These are phyloP conservation scores for Cyberlindnera veronae DNA, from an alignment of 805 yeast genomes.

Conservation along the genomic window DNA sequence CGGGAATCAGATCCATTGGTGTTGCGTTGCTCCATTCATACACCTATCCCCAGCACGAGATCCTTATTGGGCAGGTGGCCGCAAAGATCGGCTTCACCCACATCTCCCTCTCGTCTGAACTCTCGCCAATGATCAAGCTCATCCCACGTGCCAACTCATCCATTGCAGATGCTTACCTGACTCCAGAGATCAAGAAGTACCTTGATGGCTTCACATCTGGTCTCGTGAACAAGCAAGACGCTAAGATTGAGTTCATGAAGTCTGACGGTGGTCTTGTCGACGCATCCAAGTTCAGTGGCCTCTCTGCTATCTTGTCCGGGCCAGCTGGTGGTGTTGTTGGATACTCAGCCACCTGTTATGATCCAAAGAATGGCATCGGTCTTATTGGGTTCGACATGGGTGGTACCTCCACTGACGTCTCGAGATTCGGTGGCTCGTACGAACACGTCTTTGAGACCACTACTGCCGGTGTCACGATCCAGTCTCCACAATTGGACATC, in stretches of 20 bases:
- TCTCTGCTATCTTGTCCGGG: slow-evolving; percentile 86
- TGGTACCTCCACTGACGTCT: slow-evolving; percentile 40
- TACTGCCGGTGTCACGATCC: slow-evolving; percentile 38
- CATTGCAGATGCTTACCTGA: slow-evolving; percentile 77
- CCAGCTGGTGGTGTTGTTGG: slow-evolving; percentile 99
- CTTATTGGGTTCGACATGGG: slow-evolving; percentile 71
- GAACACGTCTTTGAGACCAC: slow-evolving; percentile 32
- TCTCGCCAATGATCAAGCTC: slow-evolving; percentile 77
- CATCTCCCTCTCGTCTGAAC: slow-evolving; percentile 62
- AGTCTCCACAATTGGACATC: slow-evolving; percentile 39
- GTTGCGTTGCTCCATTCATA: slow-evolving; percentile 71
- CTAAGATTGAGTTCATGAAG: slow-evolving; percentile 81
- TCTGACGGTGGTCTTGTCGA: slow-evolving; percentile 94
- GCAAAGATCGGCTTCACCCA: slow-evolving; percentile 61
- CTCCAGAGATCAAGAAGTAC: slow-evolving; percentile 73
- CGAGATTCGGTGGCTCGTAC: slow-evolving; percentile 31
- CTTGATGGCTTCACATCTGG: slow-evolving; percentile 60
- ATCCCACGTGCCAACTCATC: slow-evolving; percentile 76
- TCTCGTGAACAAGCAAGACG: slow-evolving; percentile 42
- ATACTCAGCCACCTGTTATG: slow-evolving; percentile 76
- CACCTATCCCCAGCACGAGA: slow-evolving; percentile 70
- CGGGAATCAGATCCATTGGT: slow-evolving; percentile 68
- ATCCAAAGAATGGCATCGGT: slow-evolving; percentile 50
- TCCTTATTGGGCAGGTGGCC: slow-evolving; percentile 56
- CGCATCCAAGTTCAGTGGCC: slow-evolving; percentile 78